Base-by-base conservation (phyloP, 1,284 basidiomycete species). In the Tylopilus sp. region DNA sequence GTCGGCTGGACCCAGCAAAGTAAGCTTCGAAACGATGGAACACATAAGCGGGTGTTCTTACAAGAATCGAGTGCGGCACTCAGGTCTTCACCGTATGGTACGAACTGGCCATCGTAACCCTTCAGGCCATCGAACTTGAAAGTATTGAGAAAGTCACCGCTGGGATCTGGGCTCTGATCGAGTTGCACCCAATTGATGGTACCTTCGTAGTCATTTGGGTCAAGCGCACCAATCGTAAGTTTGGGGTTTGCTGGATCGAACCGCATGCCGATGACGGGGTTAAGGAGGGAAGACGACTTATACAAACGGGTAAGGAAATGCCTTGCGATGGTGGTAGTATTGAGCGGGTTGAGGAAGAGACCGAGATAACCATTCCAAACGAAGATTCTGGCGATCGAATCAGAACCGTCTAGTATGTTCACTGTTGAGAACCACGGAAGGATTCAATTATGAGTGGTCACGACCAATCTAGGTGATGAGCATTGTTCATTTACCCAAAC, bases 161-260 rank as follows among this genome's bases (percentile, higher is more conserved):
- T 46, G 4, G 51, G 44, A 42, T 60, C 53, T 2, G 63, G 65
- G 4, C 9, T 44, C 35, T 55, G 49, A 26, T 53, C 13, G n/a
- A 66, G 40, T 29, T 52, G 52, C 18, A 68, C 61, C 60, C 67
- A 65, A 29, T 66, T 65, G 25, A 67, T 66, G 10, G 52, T 55
- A 30, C 66, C 64, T 49, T 66, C 58, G 16, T 67, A 67, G 26
- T 65, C 66, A 11, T 62, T 60, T 15, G 61, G 66, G 30, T 68
- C 65, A 8, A 65, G 65, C 2, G 61, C 61, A 1, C 66, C 64
- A 29, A 67, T 61, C 9, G 64, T 67, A 19, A 65, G 25, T 36
- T 59, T 67, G 4, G 65, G 61, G n/a, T 65, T 55, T 9, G 16
- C 40, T 26, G 58, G 54, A 44, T 67, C 63, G 25, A 66, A 66